Base-by-base conservation (phyloP, 371 early-diverging fungal species). In the Fennellomyces sp. region DNA sequence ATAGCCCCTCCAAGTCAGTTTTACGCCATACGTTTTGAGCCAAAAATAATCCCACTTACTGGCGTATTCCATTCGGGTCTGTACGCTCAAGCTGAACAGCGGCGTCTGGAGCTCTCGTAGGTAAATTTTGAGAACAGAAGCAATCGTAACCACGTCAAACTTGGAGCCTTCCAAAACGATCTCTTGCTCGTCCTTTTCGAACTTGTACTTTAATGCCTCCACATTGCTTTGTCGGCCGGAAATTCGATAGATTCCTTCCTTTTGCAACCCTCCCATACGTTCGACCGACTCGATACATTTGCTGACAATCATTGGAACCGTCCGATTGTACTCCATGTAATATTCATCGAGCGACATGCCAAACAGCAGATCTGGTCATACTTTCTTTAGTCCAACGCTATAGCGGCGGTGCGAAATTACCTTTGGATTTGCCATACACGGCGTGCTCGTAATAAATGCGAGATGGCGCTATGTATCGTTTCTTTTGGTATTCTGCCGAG, bases 171-270 rank as follows among this genome's bases (percentile, higher is more conserved):
- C 66, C 25, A 86, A 57, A 29, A 83, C 78, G 0, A 83, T 69
- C 0, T 65, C 57, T 31, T 78, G 72, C 52, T 82, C 85, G 48
- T 85, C 80, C 35, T 64, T 60, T 57, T 90, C 90, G 55, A 87
- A 80, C 21, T 69, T 70, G 38, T 64, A 63, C 26, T 75, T 80
- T 15, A 89, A 66, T 12, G 73, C 64, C 56, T 76, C 75, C 15
- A 86, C 74, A 54, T 84, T 87, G 29, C 79, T 75, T 50, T 86
- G 85, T 26, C 86, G 73, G n/a, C 89, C 90, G 1, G 86, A 82
- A 2, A 90, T 70, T n/a, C 90, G 72, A 60, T 90, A 90, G 41
- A 90, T 83, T 15, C 90, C 90, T 65, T 90, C 90, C 29, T 81
- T 81, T 42, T 85, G 78, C 7, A 88, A 64, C 7, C 87, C 88